These are phyloP conservation scores for Phialophora expanda DNA, from an alignment of 2,329 filamentous ascomycete genomes.

Conservation along the genomic window DNA sequence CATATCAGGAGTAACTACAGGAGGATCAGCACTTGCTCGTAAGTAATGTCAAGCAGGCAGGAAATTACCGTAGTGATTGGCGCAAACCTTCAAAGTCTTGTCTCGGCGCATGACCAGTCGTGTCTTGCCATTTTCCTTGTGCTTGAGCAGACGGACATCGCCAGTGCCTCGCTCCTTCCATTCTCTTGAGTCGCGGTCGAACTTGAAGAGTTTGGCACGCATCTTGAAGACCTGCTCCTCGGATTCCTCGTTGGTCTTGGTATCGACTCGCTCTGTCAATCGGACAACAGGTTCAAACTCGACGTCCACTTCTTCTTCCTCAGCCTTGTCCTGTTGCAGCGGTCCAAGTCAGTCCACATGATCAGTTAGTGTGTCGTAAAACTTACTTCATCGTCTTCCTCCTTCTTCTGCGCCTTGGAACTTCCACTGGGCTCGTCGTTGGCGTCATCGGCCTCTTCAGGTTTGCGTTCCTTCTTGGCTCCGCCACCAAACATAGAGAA, in stretches of 20 bases:
- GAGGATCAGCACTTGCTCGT: conserved; percentile 37
- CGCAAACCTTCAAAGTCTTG: conserved; percentile 99
- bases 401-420: conserved; percentile 75
- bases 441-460: conserved; percentile 76
- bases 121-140: conserved; percentile 98
- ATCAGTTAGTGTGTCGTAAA: neutral
- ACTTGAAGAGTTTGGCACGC: conserved; percentile 99
- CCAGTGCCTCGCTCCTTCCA: conserved; percentile 99
- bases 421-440: conserved; percentile 86
- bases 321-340: conserved; percentile 58
- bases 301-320: conserved; percentile 86
- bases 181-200: conserved; percentile 86
- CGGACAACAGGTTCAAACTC: conserved; percentile 97
- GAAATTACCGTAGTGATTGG: conserved; percentile 94
- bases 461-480: conserved; percentile 95
- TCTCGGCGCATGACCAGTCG: conserved; percentile 97
- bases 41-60: neutral
- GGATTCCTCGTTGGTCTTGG: conserved; percentile 96
- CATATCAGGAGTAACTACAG: conserved; percentile 91
- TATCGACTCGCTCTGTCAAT: conserved; percentile 95
- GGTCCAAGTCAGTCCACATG: conserved; percentile 18
- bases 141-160: conserved; percentile 94
- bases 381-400: conserved; percentile 59
- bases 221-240: conserved; percentile 99
- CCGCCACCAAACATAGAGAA: conserved; percentile 99